Percentiles rank a stretch among this genome's conserved stretches.
Evolutionary conservation across 2,329 filamentous ascomycete species (phyloP).

Genomic region (Curvularia eragrostidis): DNA sequence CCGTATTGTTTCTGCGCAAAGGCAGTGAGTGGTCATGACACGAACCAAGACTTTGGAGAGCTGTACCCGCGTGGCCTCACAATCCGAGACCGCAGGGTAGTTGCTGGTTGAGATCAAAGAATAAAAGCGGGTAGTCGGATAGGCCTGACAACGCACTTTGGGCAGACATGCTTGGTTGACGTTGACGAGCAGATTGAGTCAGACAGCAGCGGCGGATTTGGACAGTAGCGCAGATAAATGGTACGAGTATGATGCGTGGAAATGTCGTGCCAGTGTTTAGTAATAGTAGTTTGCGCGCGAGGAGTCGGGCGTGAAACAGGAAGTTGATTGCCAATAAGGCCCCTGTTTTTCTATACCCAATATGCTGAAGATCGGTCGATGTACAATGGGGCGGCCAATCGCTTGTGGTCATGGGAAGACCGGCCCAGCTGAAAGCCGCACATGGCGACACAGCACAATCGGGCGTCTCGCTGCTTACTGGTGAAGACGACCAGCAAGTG

Average conservation of each 20-base stretch:
- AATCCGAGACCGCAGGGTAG: constrained; percentile 52
- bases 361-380: constrained; percentile 13
- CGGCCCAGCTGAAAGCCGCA: background rate
- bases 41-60: constrained; percentile 29
- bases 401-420: background rate
- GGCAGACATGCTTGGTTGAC: background rate
- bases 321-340: background rate
- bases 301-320: background rate
- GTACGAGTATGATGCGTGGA: constrained; percentile 1
- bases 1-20: constrained; percentile 36
- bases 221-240: background rate
- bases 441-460: background rate
- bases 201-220: background rate
- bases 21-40: constrained; percentile 9
- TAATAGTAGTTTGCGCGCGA: constrained; percentile 1
- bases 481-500: background rate
- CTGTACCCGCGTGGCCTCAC: constrained; percentile 34
- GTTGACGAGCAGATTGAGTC: background rate
- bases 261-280: background rate
- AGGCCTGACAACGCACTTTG: background rate
- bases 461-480: background rate
- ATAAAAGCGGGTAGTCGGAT: background rate
- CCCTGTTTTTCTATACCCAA: constrained; percentile 1
- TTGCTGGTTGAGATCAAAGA: constrained; percentile 40
- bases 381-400: constrained; percentile 1